Base-by-base conservation (phyloP, 179 eudicot species). In the Patellifolia procumbens region DNA sequence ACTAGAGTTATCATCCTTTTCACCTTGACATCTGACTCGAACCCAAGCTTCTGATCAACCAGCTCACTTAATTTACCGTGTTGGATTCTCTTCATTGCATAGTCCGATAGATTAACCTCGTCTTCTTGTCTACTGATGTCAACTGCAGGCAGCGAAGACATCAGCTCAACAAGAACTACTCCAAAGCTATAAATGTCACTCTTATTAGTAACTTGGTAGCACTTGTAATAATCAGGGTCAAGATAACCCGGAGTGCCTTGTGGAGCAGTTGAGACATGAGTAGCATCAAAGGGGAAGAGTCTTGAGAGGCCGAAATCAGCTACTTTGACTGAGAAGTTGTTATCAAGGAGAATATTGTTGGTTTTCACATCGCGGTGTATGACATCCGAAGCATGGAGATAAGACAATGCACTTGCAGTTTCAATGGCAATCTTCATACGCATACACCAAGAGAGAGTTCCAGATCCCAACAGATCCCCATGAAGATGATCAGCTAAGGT, bases 161-260 rank as follows among this genome's bases (percentile, higher is more conserved):
- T 82, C 5, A 93, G 94, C 87, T 93, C 96, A 37, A 89, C 80
- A 11, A 91, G 89, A 24, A 91, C 92, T 31, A 92, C 94, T 20
- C 97, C 96, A 39, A 92, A 92, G 79, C 94, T 92, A 53, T 91
- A 91, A 19, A 93, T 97, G 63, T 93, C 97, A 10, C 94, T 91
- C 65, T 86, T 91, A 15, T 62, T 83, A 0, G 97, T 90, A 11
- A 91, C 81, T 55, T 87, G 90, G 83, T 90, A 91, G 72, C 87
- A 82, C 51, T 81, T 81, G 79, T 86, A 80, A 74, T 90, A 91
- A 64, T 84, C 86, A 2, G 97, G 97, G 74, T 90, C 97, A 6
- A 91, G 85, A 45, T 91, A 91, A 1, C 92, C 96, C 0, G 96
- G 96, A 12, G 94, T 87, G 67, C 97, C 97, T 59, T 90, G 91